Base-by-base conservation (phyloP, 2,329 filamentous ascomycete species). In the Cladobotryum protrusum region DNA sequence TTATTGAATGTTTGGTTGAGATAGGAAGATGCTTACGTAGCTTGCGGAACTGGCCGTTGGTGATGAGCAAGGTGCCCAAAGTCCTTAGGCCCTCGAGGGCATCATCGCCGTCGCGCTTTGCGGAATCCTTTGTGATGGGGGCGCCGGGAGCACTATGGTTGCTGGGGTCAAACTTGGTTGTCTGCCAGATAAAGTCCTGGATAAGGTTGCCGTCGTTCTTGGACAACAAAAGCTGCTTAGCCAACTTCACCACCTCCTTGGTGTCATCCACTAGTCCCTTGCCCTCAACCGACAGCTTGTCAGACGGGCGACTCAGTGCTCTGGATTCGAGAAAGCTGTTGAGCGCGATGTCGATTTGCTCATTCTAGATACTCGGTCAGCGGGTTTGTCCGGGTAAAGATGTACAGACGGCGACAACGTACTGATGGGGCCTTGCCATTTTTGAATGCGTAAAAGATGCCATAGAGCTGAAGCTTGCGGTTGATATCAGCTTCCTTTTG, bases 111-210 rank as follows among this genome's bases (percentile, higher is more conserved):
- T 99, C 89, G 64, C 92, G 85, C 71, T 86, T 82, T 20, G 87
- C 88, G 2, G 79, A 78, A 1, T 87, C 83, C 73, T 89, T 95
- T 63, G 82, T 79, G 43, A 95, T 60, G 0, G 89, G 86, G 1
- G 81, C 78, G 49, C 77, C 75, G 3, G 89, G 87, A 1, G 76
- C 69, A 51, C 72, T 67, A 20, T 88, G 76, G 46, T 78, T 75
- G 60, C 77, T 83, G 50, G 80, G 72, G 47, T 83, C 81, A 54
- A 93, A 83, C 43, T 87, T 79, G 63, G 89, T 83, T 0, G 90
- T 91, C 65, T 96, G 87, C 86, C 88, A 99, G 70, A 97, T 89
- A 70, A 99, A 97, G 62, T 99, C 91, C 65, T 99, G 93, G 17
- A 99, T 74, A 51, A 97, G 72, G 62, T 99, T 90, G 64, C 91